Conservation (phyloP, 2,329 filamentous ascomycete species). For the Botryotinia globosa region DNA sequence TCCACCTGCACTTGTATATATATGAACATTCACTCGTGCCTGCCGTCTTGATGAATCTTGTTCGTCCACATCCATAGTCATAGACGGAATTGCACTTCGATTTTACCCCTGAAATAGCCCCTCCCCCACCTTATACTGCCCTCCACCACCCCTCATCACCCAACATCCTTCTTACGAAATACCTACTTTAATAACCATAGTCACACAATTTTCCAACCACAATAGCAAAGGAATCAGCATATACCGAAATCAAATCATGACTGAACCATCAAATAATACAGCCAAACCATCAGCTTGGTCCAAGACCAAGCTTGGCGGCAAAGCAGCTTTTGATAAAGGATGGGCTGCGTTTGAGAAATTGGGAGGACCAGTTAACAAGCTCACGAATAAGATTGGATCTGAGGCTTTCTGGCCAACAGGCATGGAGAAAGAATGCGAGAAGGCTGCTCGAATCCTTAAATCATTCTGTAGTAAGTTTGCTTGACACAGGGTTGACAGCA, state of each 20-base stretch:
- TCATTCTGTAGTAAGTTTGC: constrained; percentile 76
- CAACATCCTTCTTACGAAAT: neutral
- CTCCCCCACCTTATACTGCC: neutral
- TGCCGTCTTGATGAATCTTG: neutral
- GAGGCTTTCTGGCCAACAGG: constrained; percentile 85
- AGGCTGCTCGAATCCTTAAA: constrained; percentile 82
- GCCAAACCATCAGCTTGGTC: constrained; percentile 15
- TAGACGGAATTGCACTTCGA: neutral
- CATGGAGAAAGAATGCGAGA: constrained; percentile 86
- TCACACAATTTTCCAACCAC: neutral
- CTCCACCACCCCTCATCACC: neutral
- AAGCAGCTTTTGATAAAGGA: constrained; percentile 22
- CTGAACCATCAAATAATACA: neutral
- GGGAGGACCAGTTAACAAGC: constrained; percentile 72
- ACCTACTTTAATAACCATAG: neutral
- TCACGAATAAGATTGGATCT: constrained; percentile 77
- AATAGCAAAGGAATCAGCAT: neutral
- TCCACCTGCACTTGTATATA: too few species aligned
- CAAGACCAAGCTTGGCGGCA: constrained; percentile 20
- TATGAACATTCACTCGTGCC: neutral
- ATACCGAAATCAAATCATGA: neutral
- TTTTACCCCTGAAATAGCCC: neutral
- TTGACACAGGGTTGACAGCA: constrained; percentile 31
- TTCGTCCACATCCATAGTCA: neutral
- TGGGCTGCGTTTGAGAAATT: constrained; percentile 22